Percentiles rank a stretch among this genome's conserved stretches.
Evolutionary conservation across 2,329 filamentous ascomycete species (phyloP).

Genomic region (Mycosphaerella sp.): DNA sequence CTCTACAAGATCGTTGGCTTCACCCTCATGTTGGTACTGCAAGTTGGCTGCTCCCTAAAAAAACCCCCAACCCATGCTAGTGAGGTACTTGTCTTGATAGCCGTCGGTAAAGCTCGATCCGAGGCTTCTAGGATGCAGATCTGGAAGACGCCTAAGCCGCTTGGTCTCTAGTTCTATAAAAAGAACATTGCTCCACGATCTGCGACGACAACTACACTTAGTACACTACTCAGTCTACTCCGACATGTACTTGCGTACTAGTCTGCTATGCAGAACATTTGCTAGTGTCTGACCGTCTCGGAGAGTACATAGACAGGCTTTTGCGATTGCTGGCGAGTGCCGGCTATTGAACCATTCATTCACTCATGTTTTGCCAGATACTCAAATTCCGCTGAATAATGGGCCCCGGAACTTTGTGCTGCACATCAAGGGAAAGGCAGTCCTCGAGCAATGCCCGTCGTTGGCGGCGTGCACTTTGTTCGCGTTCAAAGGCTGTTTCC

Average conservation of each 20-base stretch:
- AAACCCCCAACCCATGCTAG: no score
- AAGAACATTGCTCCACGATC: neutral
- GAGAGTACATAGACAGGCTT: neutral
- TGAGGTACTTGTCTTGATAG: neutral
- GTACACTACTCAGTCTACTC: no score
- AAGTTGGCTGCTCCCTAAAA: neutral
- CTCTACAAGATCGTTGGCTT: neutral
- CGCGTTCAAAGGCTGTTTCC: no score
- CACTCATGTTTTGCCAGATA: no score
- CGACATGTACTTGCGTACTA: neutral
- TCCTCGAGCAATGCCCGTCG: no score
- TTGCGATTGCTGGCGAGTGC: neutral
- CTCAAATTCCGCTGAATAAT: no score
- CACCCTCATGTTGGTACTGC: neutral
- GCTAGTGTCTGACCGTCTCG: conserved; percentile 1
- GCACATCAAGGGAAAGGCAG: no score
- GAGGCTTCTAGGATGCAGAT: neutral
- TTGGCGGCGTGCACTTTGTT: no score
- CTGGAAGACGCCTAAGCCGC: conserved; percentile 1
- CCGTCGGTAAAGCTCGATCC: neutral
- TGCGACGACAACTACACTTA: neutral
- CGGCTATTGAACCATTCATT: neutral
- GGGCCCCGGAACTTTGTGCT: no score
- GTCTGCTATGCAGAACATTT: conserved; percentile 2
- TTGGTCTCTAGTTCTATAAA: neutral